These are phyloP conservation scores for Durusdinium trenchii DNA, from an alignment of 73 alveolate genomes.

Conservation along the genomic window DNA sequence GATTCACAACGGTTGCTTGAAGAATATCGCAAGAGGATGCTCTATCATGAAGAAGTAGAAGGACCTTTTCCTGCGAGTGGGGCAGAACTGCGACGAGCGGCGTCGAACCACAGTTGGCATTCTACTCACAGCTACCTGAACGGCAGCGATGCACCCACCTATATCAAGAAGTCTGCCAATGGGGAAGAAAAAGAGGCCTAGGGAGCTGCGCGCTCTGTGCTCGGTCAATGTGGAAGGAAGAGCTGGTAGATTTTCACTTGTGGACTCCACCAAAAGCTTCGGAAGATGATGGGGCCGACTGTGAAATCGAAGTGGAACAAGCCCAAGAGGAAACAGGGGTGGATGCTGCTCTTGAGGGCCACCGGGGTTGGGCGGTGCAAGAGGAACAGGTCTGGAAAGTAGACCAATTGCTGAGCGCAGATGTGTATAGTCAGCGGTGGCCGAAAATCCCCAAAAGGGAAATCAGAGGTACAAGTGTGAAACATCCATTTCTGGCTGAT, in stretches of 20 bases:
- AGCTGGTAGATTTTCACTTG: not conserved
- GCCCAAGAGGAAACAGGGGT: not conserved
- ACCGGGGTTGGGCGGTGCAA: not conserved
- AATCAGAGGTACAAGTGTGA: slow-evolving; percentile 4
- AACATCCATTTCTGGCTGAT: not conserved
- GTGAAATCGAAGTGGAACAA: not conserved
- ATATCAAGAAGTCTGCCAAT: not conserved
- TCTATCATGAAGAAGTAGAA: not conserved
- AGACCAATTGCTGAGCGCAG: not conserved
- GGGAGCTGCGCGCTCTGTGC: not conserved
- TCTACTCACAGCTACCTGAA: not conserved
- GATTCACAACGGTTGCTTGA: not conserved
- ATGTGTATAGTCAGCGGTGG: not conserved
- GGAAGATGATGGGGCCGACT: not conserved
- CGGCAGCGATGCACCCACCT: not conserved
- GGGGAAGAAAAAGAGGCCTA: slow-evolving; percentile 40
- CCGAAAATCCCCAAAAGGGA: not conserved
- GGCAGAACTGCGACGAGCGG: slow-evolving; percentile 41
- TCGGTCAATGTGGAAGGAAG: slow-evolving; percentile 36
- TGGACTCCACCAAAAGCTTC: not conserved
- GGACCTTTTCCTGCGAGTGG: slow-evolving; percentile 34
- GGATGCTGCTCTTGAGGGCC: not conserved
- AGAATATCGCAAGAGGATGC: not conserved
- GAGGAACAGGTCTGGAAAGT: not conserved
- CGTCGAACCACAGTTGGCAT: slow-evolving; percentile 39